Conservation (phyloP, 495 filamentous ascomycete species). For the Annulohypoxylon maeteangense region DNA sequence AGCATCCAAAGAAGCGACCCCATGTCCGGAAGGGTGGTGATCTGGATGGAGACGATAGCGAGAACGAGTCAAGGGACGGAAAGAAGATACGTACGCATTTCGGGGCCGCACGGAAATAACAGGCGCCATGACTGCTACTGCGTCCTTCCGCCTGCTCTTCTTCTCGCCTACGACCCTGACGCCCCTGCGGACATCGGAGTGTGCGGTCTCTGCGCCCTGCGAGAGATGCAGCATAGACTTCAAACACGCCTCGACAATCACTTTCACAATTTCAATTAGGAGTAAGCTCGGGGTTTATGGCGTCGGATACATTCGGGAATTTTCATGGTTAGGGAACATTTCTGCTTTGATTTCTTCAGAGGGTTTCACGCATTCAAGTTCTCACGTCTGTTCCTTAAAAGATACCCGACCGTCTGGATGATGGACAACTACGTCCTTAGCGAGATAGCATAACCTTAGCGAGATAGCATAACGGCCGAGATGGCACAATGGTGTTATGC, state of each 20-base stretch:
- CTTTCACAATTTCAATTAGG: background rate
- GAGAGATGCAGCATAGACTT: no score
- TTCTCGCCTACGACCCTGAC: background rate
- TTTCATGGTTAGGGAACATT: background rate
- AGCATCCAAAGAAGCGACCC: constrained; percentile 41
- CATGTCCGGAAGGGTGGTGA: constrained; percentile 57
- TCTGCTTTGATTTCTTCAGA: background rate
- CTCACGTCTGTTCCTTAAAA: constrained; percentile 7
- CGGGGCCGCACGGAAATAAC: constrained; percentile 60
- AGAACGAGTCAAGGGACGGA: constrained; percentile 56
- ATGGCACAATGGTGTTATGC: background rate
- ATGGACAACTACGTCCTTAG: background rate
- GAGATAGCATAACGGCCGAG: background rate
- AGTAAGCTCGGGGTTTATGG: constrained; percentile 2
- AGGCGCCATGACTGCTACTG: background rate
- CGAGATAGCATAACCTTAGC: background rate
- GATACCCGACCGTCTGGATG: constrained; percentile 30
- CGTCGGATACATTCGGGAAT: constrained; percentile 7
- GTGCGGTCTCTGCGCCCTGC: no score
- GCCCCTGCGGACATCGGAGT: background rate
- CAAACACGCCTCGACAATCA: background rate
- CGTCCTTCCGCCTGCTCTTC: background rate
- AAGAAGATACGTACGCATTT: constrained; percentile 66
- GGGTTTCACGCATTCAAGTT: constrained; percentile 1
- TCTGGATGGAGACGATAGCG: constrained; percentile 60